These are phyloP conservation scores for Aspergillus mulundensis DNA, from an alignment of 495 filamentous ascomycete genomes.

Conservation along the genomic window DNA sequence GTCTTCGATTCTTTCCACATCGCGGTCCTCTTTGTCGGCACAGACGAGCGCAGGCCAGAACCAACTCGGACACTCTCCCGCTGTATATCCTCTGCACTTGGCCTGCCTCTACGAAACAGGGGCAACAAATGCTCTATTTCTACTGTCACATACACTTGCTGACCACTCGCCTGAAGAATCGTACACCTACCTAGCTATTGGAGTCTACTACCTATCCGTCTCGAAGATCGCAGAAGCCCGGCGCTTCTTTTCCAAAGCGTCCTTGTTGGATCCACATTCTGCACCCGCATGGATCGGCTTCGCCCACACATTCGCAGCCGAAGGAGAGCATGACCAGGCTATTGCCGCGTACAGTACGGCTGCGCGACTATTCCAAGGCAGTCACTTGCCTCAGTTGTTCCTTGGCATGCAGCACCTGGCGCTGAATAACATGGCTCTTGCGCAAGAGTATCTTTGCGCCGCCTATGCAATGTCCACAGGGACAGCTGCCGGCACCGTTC, in stretches of 20 bases:
- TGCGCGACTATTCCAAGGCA: constrained; percentile 92
- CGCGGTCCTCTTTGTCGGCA: constrained; percentile 30
- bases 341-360: constrained; percentile 97
- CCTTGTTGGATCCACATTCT: constrained; percentile 95
- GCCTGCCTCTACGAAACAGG: constrained; percentile 87
- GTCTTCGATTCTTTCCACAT: constrained; percentile 65
- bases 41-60: constrained; percentile 35
- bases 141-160: constrained; percentile 90
- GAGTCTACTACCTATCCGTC: constrained; percentile 89
- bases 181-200: constrained; percentile 88
- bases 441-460: constrained; percentile 91
- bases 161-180: constrained; percentile 89
- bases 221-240: constrained; percentile 88
- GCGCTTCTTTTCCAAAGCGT: constrained; percentile 94
- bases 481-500: constrained; percentile 37
- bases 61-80: constrained; percentile 80
- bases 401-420: constrained; percentile 98
- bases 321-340: constrained; percentile 97
- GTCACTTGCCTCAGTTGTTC: constrained; percentile 93
- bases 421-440: constrained; percentile 88
- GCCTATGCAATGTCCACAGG: constrained; percentile 71
- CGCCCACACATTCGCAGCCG: constrained; percentile 99
- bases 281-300: constrained; percentile 99
- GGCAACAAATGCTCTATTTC: constrained; percentile 81
- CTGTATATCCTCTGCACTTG: constrained; percentile 83